Evolutionary conservation across 1,284 basidiomycete genomes (phyloP).

Genomic region (Fomitopsis schrenkii): DNA sequence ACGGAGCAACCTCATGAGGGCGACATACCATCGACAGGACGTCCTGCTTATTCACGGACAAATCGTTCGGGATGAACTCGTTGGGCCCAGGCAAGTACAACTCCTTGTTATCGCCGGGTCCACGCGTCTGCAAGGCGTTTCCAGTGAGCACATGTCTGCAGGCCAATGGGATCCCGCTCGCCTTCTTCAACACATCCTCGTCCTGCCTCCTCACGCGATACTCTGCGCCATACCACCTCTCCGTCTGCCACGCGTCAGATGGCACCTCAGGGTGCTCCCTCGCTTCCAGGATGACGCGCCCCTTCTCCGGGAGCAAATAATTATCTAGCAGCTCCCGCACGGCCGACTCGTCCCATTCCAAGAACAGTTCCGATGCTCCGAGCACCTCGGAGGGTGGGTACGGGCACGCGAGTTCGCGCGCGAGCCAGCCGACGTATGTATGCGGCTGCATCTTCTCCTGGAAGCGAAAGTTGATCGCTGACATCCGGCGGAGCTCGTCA

Average conservation of each 20-base stretch:
- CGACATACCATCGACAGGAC: constrained; percentile 29
- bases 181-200: constrained; percentile 39
- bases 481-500: constrained; percentile 52
- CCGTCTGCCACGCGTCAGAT: constrained; percentile 38
- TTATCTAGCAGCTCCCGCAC: constrained; percentile 14
- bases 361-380: constrained; percentile 13
- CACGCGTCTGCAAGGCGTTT: constrained; percentile 33
- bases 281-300: constrained; percentile 42
- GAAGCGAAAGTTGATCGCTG: constrained; percentile 57
- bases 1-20: not conserved
- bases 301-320: constrained; percentile 32
- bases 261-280: constrained; percentile 31
- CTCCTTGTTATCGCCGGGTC: constrained; percentile 13
- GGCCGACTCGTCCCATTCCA: constrained; percentile 20
- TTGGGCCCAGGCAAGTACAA: constrained; percentile 34
- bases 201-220: constrained; percentile 40
- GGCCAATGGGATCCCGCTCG: constrained; percentile 12
- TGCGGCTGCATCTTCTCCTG: constrained; percentile 44
- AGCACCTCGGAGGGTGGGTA: constrained; percentile 19
- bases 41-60: constrained; percentile 49
- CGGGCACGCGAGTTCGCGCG: constrained; percentile 16
- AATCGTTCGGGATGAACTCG: constrained; percentile 51
- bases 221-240: constrained; percentile 52
- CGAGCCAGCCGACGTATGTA: constrained; percentile 16
- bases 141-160: constrained; percentile 14